Evolutionary conservation across 2,329 filamentous ascomycete genomes (phyloP).

Genomic region (Sporothrix globosa): DNA sequence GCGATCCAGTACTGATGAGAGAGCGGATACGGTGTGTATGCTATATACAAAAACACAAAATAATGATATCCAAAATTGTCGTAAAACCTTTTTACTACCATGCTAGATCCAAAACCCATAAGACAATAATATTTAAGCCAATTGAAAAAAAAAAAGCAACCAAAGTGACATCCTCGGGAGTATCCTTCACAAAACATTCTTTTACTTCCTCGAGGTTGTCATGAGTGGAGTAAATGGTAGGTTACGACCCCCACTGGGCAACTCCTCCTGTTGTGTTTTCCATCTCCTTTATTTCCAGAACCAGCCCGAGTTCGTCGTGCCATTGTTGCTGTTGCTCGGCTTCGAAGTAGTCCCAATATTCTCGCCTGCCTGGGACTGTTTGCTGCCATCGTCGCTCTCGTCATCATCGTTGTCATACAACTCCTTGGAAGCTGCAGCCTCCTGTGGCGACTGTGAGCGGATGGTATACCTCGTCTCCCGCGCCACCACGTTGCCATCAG

Average conservation of each 20-base stretch:
- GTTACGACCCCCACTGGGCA: background rate
- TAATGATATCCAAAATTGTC: slow-evolving; percentile 4
- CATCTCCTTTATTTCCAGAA: slow-evolving; percentile 46
- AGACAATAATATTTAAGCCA: background rate
- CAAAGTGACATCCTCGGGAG: slow-evolving; percentile 23
- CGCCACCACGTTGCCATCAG: slow-evolving; percentile 49
- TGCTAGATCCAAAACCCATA: background rate
- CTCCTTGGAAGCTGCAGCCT: background rate
- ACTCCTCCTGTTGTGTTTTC: background rate
- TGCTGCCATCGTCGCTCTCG: background rate
- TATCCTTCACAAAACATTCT: slow-evolving; percentile 22
- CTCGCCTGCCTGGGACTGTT: background rate
- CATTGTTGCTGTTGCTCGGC: slow-evolving; percentile 29
- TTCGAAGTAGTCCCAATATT: slow-evolving; percentile 22
- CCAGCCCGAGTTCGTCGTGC: slow-evolving; percentile 45
- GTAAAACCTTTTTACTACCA: slow-evolving; percentile 7
- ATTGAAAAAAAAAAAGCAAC: background rate
- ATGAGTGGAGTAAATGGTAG: slow-evolving; percentile 10
- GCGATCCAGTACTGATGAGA: background rate
- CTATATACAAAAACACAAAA: slow-evolving; percentile 11
- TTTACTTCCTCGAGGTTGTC: slow-evolving; percentile 24
- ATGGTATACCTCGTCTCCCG: slow-evolving; percentile 42
- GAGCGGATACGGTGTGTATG: slow-evolving; percentile 9
- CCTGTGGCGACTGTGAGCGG: slow-evolving; percentile 29
- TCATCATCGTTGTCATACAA: background rate